Evolutionary conservation across 768 basidiomycete genomes (phyloP), one percentile per base, ranked within the genome.

Genomic region (Pholiota conissans): DNA sequence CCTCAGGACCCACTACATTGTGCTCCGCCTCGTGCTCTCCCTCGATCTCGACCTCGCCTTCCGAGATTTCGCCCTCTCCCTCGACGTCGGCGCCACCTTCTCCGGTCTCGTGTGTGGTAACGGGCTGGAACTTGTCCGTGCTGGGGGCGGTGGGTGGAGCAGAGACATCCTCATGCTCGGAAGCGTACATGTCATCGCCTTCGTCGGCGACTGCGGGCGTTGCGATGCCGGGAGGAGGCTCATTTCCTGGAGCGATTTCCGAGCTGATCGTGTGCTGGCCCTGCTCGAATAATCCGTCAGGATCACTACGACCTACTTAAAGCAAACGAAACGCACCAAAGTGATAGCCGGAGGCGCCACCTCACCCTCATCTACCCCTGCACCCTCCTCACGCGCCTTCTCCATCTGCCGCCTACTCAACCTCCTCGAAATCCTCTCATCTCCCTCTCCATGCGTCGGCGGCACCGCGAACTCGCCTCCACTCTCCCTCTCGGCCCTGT

Each of bases 361-460:
- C n/a, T 54, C 52, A 10, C 54, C 40, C 3, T 46, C 45, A 6
- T 46, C 52, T 2, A 35, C 40, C 10, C 26, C 42, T 2, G 28
- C 42, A 9, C 45, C 53, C 18, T 22, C 54, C 27, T 16, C 55
- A 26, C 52, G 52, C 39, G 52, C 60, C 48, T 66, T 68, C 56
- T 66, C 67, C 57, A 60, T 42, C 62, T 66, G 65, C 16, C 65
- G 57, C 61, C 56, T 58, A 28, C 63, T 66, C 52, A 60, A 30
- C 42, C 60, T 29, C 22, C 62, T 42, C 14, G 18, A 27, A 3
- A 52, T 18, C 47, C n/a, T n/a, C n/a, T n/a, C n/a, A n/a, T 37
- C 28, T 54, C 30, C 13, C 49, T 14, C 39, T 22, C 37, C 29
- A 26, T 28, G 20, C 47, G 13, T 42, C 48, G 7, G 29, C 37